Conservation (phyloP, 441 rosid genomes). For the Euphorbia schlechtendalii region DNA sequence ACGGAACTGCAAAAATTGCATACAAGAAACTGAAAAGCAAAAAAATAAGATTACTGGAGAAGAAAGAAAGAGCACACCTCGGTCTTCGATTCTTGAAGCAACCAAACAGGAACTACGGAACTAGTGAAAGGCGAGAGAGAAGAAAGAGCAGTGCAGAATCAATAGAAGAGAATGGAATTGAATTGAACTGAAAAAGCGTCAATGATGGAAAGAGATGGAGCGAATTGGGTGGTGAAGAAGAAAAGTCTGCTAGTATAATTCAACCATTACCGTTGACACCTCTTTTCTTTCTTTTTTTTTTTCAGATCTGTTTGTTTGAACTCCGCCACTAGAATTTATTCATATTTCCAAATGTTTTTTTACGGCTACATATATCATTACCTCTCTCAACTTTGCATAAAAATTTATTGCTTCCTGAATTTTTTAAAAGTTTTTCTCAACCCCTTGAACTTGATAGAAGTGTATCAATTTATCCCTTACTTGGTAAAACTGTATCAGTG, state of each 20-base stretch:
- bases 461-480: no score
- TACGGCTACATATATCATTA: neutral
- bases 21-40: neutral
- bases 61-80: constrained; percentile 19
- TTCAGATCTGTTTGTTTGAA: constrained; percentile 8
- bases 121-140: neutral
- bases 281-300: constrained; percentile 24
- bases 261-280: constrained; percentile 24
- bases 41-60: neutral
- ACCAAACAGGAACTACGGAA: constrained; percentile 7
- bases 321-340: neutral
- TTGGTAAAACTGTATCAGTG: no score
- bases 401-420: no score
- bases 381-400: no score
- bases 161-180: constrained; percentile 10
- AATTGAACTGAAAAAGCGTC: constrained; percentile 14
- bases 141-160: neutral
- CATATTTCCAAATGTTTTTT: neutral
- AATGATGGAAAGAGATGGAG: constrained; percentile 16
- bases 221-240: constrained; percentile 24
- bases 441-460: no score
- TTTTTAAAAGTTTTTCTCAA: no score
- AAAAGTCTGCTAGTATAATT: neutral
- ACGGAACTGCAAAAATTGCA: no score
- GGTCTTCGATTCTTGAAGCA: constrained; percentile 2